Evolutionary conservation across 345 rosid species (phyloP), one percentile per base, ranked within the genome.

Genomic region (Citrus cavaleriei): DNA sequence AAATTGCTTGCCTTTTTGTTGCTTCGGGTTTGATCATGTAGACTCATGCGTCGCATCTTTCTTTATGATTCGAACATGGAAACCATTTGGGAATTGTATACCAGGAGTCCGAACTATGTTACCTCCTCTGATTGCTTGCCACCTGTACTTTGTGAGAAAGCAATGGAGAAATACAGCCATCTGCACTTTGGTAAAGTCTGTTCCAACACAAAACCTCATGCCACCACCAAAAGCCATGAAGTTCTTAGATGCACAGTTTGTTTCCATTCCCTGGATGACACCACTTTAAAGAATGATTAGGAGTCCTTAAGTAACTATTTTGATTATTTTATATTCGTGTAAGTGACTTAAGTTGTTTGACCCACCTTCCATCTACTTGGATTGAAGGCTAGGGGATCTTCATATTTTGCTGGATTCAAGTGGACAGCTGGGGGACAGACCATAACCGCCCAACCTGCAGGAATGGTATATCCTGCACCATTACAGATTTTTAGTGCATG

Each of bases 221-320:
- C 99, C 99, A 22, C 98, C 98, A 24, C 98, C 98, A 79, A 95
- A 95, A 46, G 94, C 98, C 98, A 95, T 92, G 88, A 95, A 96
- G 60, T 85, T 79, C 83, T 91, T 96, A 18, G 98, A 81, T 71
- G 92, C 95, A 7, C 88, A 85, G 79, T 74, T 88, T 79, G 42
- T 34, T 68, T 87, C 94, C 76, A 75, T 77, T 37, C 91, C 97
- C 99, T 96, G 86, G 37, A 67, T 68, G 80, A 73, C 62, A 78
- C 70, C 80, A 27, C 24, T 32, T 49, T 22, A 21, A 75, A 75
- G 38, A 42, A n/a, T 49, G 46, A 63, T 37, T 22, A 25, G 28
- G 57, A 70, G 35, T 54, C 19, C 51, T 51, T 5, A 42, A 24
- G n/a, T 42, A 14, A 35, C 4, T 27, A 27, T 9, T 37, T 1